Base-by-base conservation (phyloP, 805 yeast species). In the Ogataea nitratoaversa region DNA sequence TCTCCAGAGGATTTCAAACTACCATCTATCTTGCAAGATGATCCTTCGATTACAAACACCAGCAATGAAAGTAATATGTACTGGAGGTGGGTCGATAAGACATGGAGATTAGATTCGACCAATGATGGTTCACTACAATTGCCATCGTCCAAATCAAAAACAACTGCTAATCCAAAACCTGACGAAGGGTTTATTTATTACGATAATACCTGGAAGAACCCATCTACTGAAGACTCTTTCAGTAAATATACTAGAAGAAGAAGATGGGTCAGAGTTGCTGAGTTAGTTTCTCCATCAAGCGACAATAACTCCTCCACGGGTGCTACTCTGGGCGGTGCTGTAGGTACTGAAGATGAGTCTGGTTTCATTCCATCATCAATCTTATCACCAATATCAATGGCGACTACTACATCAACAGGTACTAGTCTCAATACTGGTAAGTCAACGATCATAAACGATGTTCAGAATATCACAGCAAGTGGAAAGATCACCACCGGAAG, bases 191-290 rank as follows among this genome's bases (percentile, higher is more conserved):
- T 73, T 63, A 78, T 91, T 36, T 91, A 82, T 62, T 87, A 78
- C 54, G 98, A 91, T 60, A 93, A 89, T 58, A 83, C 95, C 3
- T 91, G 99, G 99, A 86, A 85, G 52, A 80, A 79, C 49, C 96
- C 98, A 14, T 68, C 89, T 1, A 78, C 93, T 1, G 96, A 86
- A 41, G 95, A 90, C 58, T 74, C 93, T 3, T 90, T 80, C 63
- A 79, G 93, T 19, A 89, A 88, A 60, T 91, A 89, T 57, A 91
- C 98, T 5, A 77, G 99, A 62, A 76, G 96, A 58, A 78, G 99
- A 67, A 74, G 97, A 58, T 91, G 99, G 99, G 77, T 91, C 13
- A 76, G 99, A 48, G 87, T 95, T 1, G 99, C 99, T 0, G 95
- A 87, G 60, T 70, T 89, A 49, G 81, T 84, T 7, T 63, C 74